Base-by-base conservation (phyloP, 345 rosid genomes). In the Cardamine chenopodiifolia region DNA sequence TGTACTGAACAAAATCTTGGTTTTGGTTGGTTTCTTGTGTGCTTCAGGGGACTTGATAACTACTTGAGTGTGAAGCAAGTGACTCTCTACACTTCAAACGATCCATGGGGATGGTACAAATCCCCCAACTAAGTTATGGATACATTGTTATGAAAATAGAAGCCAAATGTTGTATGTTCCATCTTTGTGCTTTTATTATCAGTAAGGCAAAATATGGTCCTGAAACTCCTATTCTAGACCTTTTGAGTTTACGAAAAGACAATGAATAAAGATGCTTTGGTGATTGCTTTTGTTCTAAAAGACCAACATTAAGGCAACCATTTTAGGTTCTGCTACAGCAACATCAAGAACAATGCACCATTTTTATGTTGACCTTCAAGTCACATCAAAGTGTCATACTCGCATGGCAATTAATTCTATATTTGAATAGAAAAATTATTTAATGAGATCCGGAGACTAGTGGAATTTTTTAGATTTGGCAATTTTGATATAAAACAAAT, bases 1-100 rank as follows among this genome's bases (percentile, higher is more conserved):
- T 60, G 25, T 58, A 65, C 29, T 67, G 26, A 78, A 23, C 81
- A 58, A 65, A 65, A 18, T 55, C 62, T 52, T 57, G 60, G 45
- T 11, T 54, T 63, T 69, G 50, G 37, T 22, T 53, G 61, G 55
- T 65, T 47, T 48, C 8, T 49, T 61, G 68, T 71, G 67, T 35
- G 44, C 29, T 1, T 4, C 91, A 93, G 98, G 98, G 98, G 98
- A 56, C 87, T 93, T 8, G 97, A 93, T 19, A 91, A 86, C 74
- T 93, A 93, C 88, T 55, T 93, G 82, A 87, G 62, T 39, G 97
- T 91, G 83, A 93, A 93, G 88, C 98, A 94, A 86, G 89, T 94
- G 49, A 94, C 98, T 17, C 84, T 65, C 52, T 91, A 91, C 64
- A 76, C 83, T 54, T 87, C 98, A 0, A 59, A 77, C 50, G 98